Base-by-base conservation (phyloP, 192 early-diverging fungal species). In the Coemansia sp. region DNA sequence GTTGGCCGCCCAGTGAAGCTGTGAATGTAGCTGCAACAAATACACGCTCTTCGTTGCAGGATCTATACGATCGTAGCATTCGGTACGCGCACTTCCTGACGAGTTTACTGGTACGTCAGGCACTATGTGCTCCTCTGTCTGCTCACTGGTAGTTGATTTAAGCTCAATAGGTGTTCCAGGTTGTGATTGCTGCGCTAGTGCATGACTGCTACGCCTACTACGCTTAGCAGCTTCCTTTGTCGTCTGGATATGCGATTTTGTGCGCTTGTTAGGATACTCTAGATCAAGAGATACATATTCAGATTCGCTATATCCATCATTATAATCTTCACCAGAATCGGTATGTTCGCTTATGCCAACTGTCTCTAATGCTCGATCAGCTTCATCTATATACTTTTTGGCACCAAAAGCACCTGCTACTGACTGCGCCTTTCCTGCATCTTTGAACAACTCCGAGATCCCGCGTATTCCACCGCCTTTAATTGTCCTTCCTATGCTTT, bases 31-130 rank as follows among this genome's bases (percentile, higher is more conserved):
- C 67, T 88, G 84, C 8, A 85, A 84, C 43, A 92, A 62, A 51
- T 93, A 90, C 8, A 82, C 76, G 8, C 85, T 74, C 66, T 97
- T 95, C 65, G 84, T 80, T 18, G 83, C 72, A 4, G 86, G 82
- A 0, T 91, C 81, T 37, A 95, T 89, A 54, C 73, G 62, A 68
- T 90, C 90, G 70, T 88, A 92, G 0, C 91, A 91, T 68, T 95
- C 89, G 2, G 93, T 95, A 58, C 95, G 87, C 7, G 94, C 95
- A 49, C 87, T 86, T 21, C 94, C 95, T 13, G 90, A 89, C 43
- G 74, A 70, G 63, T 93, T 86, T 41, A 74, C 67, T 11, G 76
- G 84, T 18, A 82, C 70, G 15, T 59, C 57, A 5, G 57, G 57
- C n/a, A 59, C 39, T 16, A 59, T 16, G 5, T 16, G 57, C 15